These are phyloP conservation scores for Jacaranda mimosifolia DNA, from an alignment of 257 asterid genomes.

Conservation along the genomic window DNA sequence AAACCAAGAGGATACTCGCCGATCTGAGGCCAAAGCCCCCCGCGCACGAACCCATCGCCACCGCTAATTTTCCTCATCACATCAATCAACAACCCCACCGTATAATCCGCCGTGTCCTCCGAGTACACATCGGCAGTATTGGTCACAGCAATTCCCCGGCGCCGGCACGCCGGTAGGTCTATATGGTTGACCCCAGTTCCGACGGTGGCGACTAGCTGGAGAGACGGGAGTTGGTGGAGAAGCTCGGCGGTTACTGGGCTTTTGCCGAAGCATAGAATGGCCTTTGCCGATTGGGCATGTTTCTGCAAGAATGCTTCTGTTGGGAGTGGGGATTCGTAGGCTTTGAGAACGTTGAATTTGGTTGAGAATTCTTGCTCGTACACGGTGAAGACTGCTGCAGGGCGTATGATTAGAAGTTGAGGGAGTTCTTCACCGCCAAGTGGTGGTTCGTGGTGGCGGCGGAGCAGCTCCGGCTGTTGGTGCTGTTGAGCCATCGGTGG, in stretches of 20 bases:
- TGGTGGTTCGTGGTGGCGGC: background rate
- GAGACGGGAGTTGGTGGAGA: slow-evolving; percentile 32
- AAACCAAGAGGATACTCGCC: slow-evolving; percentile 33
- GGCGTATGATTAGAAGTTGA: slow-evolving; percentile 25
- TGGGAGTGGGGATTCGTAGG: slow-evolving; percentile 40
- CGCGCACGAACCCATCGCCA: slow-evolving; percentile 37
- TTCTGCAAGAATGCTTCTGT: slow-evolving; percentile 18
- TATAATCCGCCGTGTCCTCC: slow-evolving; percentile 38
- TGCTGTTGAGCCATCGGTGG: background rate
- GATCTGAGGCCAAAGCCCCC: slow-evolving; percentile 31
- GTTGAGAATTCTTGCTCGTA: slow-evolving; percentile 34
- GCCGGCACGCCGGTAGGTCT: slow-evolving; percentile 30
- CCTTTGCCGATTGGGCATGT: slow-evolving; percentile 33
- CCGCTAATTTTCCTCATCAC: slow-evolving; percentile 37
- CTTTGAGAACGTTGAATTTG: slow-evolving; percentile 36
- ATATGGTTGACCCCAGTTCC: slow-evolving; percentile 40
- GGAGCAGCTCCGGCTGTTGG: background rate
- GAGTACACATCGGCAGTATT: slow-evolving; percentile 34
- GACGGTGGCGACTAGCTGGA: slow-evolving; percentile 27
- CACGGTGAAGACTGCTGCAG: slow-evolving; percentile 25
- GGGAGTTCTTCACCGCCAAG: background rate
- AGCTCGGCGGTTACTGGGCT: slow-evolving; percentile 32
- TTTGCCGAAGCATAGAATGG: slow-evolving; percentile 32
- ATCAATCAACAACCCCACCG: slow-evolving; percentile 41
- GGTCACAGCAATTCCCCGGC: slow-evolving; percentile 33